phyloP scores from a whole-genome alignment of 2,329 filamentous ascomycete genomes.

The Colletotrichum graminicola region DNA sequence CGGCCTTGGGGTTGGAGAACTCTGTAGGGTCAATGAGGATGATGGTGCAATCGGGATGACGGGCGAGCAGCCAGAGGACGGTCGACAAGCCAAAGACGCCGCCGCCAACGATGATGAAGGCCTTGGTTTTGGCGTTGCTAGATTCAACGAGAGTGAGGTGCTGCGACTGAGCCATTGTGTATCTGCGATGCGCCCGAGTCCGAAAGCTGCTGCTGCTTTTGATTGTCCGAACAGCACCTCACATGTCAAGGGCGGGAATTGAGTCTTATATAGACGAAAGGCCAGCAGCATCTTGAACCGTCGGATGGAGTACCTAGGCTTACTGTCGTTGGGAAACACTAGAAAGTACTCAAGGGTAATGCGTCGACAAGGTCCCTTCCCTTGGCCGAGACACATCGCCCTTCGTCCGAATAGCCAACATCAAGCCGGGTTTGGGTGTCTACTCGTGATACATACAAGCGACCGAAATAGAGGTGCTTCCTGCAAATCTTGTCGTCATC shows the following conservation, averaged over 20 bases:
- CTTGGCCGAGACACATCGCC: background rate
- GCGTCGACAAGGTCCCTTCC: too few relatives aligned
- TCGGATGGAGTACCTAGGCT: background rate
- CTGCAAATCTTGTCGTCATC: background rate
- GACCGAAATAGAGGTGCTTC: background rate
- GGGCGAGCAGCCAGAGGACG: conserved; percentile 52
- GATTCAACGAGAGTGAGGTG: background rate
- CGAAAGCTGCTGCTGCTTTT: background rate
- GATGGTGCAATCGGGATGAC: conserved; percentile 46
- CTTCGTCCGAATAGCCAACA: too few relatives aligned
- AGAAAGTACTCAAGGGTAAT: background rate
- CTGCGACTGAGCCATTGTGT: conserved; percentile 37
- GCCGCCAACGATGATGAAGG: conserved; percentile 56
- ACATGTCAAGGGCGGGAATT: background rate
- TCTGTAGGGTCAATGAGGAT: conserved; percentile 53
- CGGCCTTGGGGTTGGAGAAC: conserved; percentile 55
- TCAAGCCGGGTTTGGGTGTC: background rate
- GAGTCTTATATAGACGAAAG: conserved; percentile 17
- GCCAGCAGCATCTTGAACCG: background rate
- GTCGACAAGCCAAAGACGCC: conserved; percentile 61
- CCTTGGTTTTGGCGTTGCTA: background rate
- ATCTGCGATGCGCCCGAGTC: too few relatives aligned
- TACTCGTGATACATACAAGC: background rate
- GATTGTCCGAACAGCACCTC: background rate
- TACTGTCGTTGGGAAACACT: background rate